phyloP scores from a whole-genome alignment of 257 asterid species.

The Fraxinus americana region DNA sequence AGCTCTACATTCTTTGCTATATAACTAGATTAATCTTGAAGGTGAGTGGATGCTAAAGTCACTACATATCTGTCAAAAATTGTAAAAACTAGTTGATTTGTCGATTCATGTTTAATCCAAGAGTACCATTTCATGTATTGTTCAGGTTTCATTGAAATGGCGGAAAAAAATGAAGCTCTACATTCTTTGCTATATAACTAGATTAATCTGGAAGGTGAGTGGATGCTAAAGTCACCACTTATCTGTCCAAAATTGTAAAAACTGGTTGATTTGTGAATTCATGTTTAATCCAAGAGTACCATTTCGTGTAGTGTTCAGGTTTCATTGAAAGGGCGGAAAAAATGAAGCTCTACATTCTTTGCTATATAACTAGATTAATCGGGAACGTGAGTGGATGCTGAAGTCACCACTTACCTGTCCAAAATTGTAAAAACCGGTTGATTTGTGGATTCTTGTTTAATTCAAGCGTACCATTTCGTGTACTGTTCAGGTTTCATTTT shows the following conservation, averaged over 20 bases:
- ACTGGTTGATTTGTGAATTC: background rate
- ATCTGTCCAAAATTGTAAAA: conserved; percentile 31
- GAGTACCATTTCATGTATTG: no score
- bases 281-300: no score
- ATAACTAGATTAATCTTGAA: conserved; percentile 37
- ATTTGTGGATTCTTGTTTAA: background rate
- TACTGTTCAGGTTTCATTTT: no score
- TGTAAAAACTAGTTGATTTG: conserved; percentile 26
- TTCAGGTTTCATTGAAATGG: no score
- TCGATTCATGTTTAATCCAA: background rate
- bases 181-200: conserved; percentile 66
- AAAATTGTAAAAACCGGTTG: conserved; percentile 31
- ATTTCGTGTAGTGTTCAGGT: no score
- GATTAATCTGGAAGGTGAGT: conserved; percentile 32
- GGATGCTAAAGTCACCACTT: conserved; percentile 21
- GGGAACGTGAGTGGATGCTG: conserved; percentile 28
- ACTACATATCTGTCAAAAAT: conserved; percentile 18
- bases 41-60: conserved; percentile 25
- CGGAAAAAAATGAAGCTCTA: conserved; percentile 22
- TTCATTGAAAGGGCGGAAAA: background rate
- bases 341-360: conserved; percentile 49
- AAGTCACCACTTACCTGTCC: conserved; percentile 20
- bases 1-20: conserved; percentile 61
- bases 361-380: conserved; percentile 46
- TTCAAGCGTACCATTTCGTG: no score